Base-by-base conservation (phyloP, 495 filamentous ascomycete species). In the Aspergillus coremiiformis region DNA sequence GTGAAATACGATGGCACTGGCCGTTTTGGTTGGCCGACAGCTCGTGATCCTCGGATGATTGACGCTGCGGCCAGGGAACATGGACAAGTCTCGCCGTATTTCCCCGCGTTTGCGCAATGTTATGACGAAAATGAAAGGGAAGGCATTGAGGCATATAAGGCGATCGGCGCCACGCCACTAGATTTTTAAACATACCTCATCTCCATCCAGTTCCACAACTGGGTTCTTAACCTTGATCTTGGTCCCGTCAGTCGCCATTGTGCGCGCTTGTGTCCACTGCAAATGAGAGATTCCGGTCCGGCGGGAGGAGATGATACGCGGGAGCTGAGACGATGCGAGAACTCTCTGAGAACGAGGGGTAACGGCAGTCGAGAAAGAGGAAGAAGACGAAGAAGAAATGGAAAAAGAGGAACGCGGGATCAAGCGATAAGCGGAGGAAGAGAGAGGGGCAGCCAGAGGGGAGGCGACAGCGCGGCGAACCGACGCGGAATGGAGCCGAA, bases 171-270 rank as follows among this genome's bases (percentile, higher is more conserved):
- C 19, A 2, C 1, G 39, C 8, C 19, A 22, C 22, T 43, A 21
- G 19, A 43, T 43, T 24, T 23, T 44, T 26, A 53, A 21, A 58
- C 72, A 51, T 72, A 78, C 74, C 75, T 98, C 93, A 78, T 98
- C 93, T 62, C 93, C 93, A 70, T 98, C 93, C 65, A 98, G 78
- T 71, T 92, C 89, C 70, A 98, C 93, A 64, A 98, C 83, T 53
- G 93, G 93, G 72, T 94, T 97, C 82, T 91, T 85, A 67, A 96
- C 91, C 78, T 93, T 89, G 78, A 96, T 96, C 83, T 95, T 96
- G 56, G 58, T 15, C n/a, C 45, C 57, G 56, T 73, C 68, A 56
- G 70, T 66, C 51, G 72, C 68, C 72, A 76, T 74, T 43, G 60
- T 74, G 70, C 72, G 72, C 59, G 54, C 56, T 68, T 73, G 69